Conservation (phyloP, 129 eudicot genomes). For the Arctium lappa region DNA sequence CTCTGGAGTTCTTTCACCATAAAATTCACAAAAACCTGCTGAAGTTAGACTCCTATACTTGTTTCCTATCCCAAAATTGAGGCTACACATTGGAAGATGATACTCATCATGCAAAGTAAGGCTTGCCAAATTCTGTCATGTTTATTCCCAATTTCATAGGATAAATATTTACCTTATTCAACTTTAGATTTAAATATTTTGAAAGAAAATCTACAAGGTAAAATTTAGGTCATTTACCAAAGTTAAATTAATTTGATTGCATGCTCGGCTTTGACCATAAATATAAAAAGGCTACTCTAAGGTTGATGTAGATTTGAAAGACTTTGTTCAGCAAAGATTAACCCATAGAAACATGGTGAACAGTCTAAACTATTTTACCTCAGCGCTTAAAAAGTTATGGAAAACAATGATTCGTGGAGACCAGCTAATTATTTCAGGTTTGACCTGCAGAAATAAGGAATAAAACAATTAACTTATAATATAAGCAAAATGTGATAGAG, state of each 20-base stretch:
- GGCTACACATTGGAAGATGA: not conserved
- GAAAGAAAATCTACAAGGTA: not conserved
- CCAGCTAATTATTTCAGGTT: constrained; percentile 93
- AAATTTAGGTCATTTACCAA: not conserved
- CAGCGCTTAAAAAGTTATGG: constrained; percentile 75
- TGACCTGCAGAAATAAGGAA: constrained; percentile 51
- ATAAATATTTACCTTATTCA: not conserved
- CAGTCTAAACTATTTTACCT: constrained; percentile 43
- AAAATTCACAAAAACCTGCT: not conserved
- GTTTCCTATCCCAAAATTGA: not conserved
- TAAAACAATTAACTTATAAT: not conserved
- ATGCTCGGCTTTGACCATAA: not conserved
- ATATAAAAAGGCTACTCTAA: not conserved
- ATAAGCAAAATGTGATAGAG: not conserved
- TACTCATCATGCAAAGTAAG: not conserved
- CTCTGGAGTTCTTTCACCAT: not conserved
- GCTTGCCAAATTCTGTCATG: not conserved
- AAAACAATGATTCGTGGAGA: constrained; percentile 74
- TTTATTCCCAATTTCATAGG: not conserved
- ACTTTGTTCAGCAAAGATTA: constrained; percentile 2
- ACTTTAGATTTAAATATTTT: not conserved
- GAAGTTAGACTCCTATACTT: not conserved
- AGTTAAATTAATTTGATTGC: not conserved
- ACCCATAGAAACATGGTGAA: constrained; percentile 5
- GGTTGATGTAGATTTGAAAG: not conserved